phyloP scores from a whole-genome alignment of 129 eudicot species.

The Artemisia argyi region DNA sequence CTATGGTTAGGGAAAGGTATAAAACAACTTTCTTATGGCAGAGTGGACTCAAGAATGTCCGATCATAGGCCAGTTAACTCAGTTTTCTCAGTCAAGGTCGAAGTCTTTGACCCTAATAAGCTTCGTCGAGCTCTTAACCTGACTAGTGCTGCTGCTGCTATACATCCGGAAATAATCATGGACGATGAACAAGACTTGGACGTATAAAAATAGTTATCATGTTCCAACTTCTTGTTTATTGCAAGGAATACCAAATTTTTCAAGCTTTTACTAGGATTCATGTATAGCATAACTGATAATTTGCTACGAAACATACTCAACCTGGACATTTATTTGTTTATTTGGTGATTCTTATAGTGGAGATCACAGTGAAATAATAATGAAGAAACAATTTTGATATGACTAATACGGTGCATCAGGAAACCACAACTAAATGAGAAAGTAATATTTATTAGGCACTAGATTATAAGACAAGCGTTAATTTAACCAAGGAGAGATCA shows the following conservation, averaged over 20 bases:
- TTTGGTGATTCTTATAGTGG: not conserved
- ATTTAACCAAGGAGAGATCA: too few relatives aligned
- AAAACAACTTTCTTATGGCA: slow-evolving; percentile 69
- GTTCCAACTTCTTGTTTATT: not conserved
- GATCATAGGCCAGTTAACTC: slow-evolving; percentile 97
- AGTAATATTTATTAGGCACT: too few relatives aligned
- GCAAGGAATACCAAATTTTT: not conserved
- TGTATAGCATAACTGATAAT: not conserved
- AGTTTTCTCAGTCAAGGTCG: slow-evolving; percentile 68
- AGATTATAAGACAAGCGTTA: too few relatives aligned
- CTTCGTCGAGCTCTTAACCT: slow-evolving; percentile 72
- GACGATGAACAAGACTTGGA: slow-evolving; percentile 37
- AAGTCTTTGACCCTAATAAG: slow-evolving; percentile 78
- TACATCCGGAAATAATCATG: slow-evolving; percentile 62
- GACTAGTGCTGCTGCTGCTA: slow-evolving; percentile 62
- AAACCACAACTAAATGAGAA: too few relatives aligned
- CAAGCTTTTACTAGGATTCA: not conserved
- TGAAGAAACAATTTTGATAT: too few relatives aligned
- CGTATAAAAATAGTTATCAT: slow-evolving; percentile 16
- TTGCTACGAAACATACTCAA: not conserved
- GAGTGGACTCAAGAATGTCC: slow-evolving; percentile 67
- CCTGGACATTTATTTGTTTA: not conserved
- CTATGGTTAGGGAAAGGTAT: slow-evolving; percentile 93
- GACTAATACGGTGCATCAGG: too few relatives aligned
- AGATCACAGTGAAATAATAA: too few relatives aligned